Conservation (phyloP, 2,329 filamentous ascomycete species). For the Epichloe uncinata region DNA sequence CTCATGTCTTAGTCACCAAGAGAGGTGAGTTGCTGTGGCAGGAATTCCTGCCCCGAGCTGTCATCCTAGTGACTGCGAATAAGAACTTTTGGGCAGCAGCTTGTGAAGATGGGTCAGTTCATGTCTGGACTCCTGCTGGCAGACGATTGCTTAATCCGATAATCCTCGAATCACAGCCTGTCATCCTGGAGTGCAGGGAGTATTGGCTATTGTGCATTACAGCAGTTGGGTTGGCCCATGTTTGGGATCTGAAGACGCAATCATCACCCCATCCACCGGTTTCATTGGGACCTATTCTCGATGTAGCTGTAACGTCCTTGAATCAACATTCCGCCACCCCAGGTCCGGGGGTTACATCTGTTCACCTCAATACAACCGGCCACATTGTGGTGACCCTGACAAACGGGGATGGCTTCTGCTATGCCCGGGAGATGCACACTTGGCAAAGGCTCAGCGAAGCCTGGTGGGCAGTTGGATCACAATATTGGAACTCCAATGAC, state of each 20-base stretch:
- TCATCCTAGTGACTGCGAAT: slow-evolving; percentile 85
- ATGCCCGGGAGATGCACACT: slow-evolving; percentile 69
- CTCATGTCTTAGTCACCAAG: slow-evolving; percentile 69
- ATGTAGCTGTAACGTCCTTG: slow-evolving; percentile 69
- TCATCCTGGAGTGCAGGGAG: slow-evolving; percentile 81
- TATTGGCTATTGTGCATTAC: slow-evolving; percentile 86
- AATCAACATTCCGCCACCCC: slow-evolving; percentile 61
- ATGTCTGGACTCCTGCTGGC: slow-evolving; percentile 86
- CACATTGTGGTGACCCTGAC: slow-evolving; percentile 80
- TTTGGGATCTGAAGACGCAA: slow-evolving; percentile 83
- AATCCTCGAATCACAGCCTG: slow-evolving; percentile 84
- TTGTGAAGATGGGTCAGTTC: slow-evolving; percentile 82
- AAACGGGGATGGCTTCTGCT: slow-evolving; percentile 89
- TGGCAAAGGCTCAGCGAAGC: slow-evolving; percentile 95
- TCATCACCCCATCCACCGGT: slow-evolving; percentile 79
- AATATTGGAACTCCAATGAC: slow-evolving; percentile 98
- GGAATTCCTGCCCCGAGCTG: slow-evolving; percentile 75
- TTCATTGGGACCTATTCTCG: slow-evolving; percentile 76
- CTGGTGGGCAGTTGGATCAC: slow-evolving; percentile 96
- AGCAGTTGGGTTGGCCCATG: slow-evolving; percentile 75
- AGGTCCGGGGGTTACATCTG: slow-evolving; percentile 80
- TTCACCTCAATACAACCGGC: slow-evolving; percentile 78
- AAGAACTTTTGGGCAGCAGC: slow-evolving; percentile 90
- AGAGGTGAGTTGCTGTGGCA: slow-evolving; percentile 79
- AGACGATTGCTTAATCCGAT: slow-evolving; percentile 74